Percentiles rank a stretch among this genome's conserved stretches.
phyloP scores from a whole-genome alignment of 2,329 filamentous ascomycete genomes.

The Cladosporium sp. region DNA sequence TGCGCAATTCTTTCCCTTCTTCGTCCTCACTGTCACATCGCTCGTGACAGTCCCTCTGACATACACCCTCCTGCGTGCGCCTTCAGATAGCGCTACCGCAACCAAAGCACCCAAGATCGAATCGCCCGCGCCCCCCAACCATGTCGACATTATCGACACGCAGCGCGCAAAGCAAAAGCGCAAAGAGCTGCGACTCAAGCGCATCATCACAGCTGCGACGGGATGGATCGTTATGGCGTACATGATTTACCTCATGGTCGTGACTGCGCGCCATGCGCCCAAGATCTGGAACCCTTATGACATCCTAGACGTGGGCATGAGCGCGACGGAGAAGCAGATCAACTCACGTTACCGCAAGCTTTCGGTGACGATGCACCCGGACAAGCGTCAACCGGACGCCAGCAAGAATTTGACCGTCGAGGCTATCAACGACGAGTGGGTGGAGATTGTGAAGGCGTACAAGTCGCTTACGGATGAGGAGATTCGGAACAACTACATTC shows the following conservation, averaged over 20 bases:
- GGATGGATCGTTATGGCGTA: slow-evolving; percentile 81
- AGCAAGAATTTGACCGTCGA: slow-evolving; percentile 86
- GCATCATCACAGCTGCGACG: slow-evolving; percentile 64
- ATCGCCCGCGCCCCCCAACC: slow-evolving; percentile 70
- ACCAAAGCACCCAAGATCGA: slow-evolving; percentile 76
- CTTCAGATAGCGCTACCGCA: slow-evolving; percentile 66
- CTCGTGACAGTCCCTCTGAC: slow-evolving; percentile 87
- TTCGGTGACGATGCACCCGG: slow-evolving; percentile 81
- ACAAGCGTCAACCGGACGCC: slow-evolving; percentile 79
- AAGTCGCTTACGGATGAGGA: slow-evolving; percentile 97
- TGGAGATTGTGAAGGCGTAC: slow-evolving; percentile 95
- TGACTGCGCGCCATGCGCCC: slow-evolving; percentile 62
- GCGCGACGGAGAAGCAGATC: slow-evolving; percentile 80
- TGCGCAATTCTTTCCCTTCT: slow-evolving; percentile 98
- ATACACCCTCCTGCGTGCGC: slow-evolving; percentile 72
- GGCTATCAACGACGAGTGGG: slow-evolving; percentile 77
- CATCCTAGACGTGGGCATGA: slow-evolving; percentile 79
- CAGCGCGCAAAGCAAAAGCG: slow-evolving; percentile 83
- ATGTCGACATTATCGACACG: slow-evolving; percentile 75
- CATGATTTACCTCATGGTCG: slow-evolving; percentile 86
- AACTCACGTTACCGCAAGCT: slow-evolving; percentile 85
- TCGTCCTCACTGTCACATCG: slow-evolving; percentile 83
- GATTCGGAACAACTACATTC: slow-evolving; percentile 90
- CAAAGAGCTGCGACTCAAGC: slow-evolving; percentile 82
- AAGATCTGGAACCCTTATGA: slow-evolving; percentile 97